Evolutionary conservation across 495 filamentous ascomycete species (phyloP), one percentile per base, ranked within the genome.

Genomic region (Aspergillus coremiiformis): DNA sequence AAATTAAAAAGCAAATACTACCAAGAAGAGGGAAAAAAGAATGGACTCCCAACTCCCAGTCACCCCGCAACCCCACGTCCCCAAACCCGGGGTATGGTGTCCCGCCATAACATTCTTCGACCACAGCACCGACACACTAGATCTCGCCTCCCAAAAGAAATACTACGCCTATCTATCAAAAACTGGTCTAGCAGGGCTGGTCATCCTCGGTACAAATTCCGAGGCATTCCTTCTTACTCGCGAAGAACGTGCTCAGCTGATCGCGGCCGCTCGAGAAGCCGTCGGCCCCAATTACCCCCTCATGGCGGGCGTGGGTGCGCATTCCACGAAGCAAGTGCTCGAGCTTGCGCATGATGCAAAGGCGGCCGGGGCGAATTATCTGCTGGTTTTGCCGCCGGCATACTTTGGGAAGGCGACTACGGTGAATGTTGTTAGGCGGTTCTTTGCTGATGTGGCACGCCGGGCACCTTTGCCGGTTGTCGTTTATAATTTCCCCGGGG

Each of bases 401-500:
- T 86, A 85, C 60, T 85, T 85, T 62, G 80, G 81, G 39, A 79
- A 79, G 54, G 70, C 74, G 12, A 84, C 82, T 8, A 82, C 74
- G 2, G 61, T 67, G 35, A 65, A 67, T 43, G 82, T 86, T 27
- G 70, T 89, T 4, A 71, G 75, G 52, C 66, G 63, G 5, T 89
- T 87, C 64, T 89, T 77, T 52, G 68, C 64, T 19, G 78, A 84
- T 21, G 73, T 89, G 0, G 81, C 79, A 4, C 55, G 52, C 10
- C 62, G 71, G 44, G 65, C 61, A 6, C 66, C 76, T 6, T 60
- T 87, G 10, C 83, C 81, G 0, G 73, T 87, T 33, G 73, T 89
- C 5, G 57, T 87, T 5, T 87, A 87, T 60, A 87, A 88, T 58
- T 87, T 87, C 68, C 84, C 84, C 0, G 83, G 75, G 4, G 84